Evolutionary conservation across 2,329 filamentous ascomycete species (phyloP).

Genomic region (Penicillium sp.): DNA sequence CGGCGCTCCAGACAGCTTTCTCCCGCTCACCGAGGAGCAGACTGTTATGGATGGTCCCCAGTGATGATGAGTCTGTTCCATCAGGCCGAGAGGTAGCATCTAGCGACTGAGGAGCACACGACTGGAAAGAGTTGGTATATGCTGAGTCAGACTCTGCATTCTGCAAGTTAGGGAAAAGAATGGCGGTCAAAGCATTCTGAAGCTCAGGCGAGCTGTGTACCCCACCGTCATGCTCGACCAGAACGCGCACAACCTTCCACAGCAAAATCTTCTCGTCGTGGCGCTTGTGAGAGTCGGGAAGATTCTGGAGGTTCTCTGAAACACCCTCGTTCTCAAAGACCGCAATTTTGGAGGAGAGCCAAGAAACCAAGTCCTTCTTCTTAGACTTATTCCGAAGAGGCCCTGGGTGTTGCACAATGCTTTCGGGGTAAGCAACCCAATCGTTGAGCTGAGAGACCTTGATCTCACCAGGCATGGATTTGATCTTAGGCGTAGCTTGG

Average conservation of each 20-base stretch:
- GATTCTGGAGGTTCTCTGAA: constrained; percentile 54
- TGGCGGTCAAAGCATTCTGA: constrained; percentile 73
- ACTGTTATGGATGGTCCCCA: constrained; percentile 74
- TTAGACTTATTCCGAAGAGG: constrained; percentile 88
- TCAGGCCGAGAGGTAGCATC: constrained; percentile 60
- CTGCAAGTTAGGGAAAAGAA: constrained; percentile 68
- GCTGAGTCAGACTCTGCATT: constrained; percentile 34
- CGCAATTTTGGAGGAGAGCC: constrained; percentile 80
- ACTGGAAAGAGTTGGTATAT: constrained; percentile 28
- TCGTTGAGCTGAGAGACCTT: constrained; percentile 78
- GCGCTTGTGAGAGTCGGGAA: constrained; percentile 64
- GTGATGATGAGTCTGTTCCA: constrained; percentile 68
- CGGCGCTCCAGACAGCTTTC: constrained; percentile 90
- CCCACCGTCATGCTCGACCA: constrained; percentile 84
- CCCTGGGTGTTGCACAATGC: constrained; percentile 82
- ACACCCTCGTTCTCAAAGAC: constrained; percentile 64
- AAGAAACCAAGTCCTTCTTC: constrained; percentile 88
- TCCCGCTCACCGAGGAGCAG: constrained; percentile 83
- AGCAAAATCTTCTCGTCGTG: constrained; percentile 79
- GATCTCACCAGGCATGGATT: constrained; percentile 81
- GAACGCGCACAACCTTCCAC: constrained; percentile 81
- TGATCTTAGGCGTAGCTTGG: constrained; percentile 74
- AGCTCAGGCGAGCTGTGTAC: constrained; percentile 75
- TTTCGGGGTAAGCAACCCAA: constrained; percentile 71
- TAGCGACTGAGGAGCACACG: constrained; percentile 43